Percentiles rank a stretch among this genome's conserved stretches.
Evolutionary conservation across 2,329 filamentous ascomycete species (phyloP).

Genomic region (Geosmithia morbida): DNA sequence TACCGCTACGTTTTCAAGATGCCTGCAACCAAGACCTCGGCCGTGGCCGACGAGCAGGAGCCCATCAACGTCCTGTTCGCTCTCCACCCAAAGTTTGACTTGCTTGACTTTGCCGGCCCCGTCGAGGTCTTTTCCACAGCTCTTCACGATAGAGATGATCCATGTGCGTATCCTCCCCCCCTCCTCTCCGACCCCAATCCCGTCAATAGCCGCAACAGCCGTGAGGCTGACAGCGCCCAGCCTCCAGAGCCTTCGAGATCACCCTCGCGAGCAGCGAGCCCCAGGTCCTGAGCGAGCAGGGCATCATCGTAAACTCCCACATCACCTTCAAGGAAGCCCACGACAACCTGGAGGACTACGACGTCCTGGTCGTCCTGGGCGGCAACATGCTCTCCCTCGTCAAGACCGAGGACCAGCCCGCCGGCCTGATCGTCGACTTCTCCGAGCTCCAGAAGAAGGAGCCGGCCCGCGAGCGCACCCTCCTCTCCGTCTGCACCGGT

Average conservation of each 20-base stretch:
- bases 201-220: neutral
- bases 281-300: constrained; percentile 44
- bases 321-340: constrained; percentile 68
- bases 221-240: constrained; percentile 14
- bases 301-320: constrained; percentile 57
- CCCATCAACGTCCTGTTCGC: constrained; percentile 46
- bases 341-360: constrained; percentile 59
- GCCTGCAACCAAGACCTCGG: constrained; percentile 41
- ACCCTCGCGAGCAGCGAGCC: constrained; percentile 38
- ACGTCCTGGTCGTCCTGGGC: constrained; percentile 66
- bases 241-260: constrained; percentile 41
- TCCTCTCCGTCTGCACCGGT: constrained; percentile 69
- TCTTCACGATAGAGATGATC: constrained; percentile 37
- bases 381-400: constrained; percentile 51
- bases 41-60: constrained; percentile 34
- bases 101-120: constrained; percentile 43
- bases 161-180: constrained; percentile 23
- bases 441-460: constrained; percentile 69
- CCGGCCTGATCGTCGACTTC: constrained; percentile 61
- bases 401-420: constrained; percentile 53
- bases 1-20: constrained; percentile 25
- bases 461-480: constrained; percentile 64
- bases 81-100: constrained; percentile 44
- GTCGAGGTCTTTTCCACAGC: constrained; percentile 35
- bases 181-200: neutral